A percentile compares a stretch with the other conserved stretches of the same genome.
Evolutionary conservation across 306 rosid genomes (phyloP).

Genomic region (Cucumis melo): DNA sequence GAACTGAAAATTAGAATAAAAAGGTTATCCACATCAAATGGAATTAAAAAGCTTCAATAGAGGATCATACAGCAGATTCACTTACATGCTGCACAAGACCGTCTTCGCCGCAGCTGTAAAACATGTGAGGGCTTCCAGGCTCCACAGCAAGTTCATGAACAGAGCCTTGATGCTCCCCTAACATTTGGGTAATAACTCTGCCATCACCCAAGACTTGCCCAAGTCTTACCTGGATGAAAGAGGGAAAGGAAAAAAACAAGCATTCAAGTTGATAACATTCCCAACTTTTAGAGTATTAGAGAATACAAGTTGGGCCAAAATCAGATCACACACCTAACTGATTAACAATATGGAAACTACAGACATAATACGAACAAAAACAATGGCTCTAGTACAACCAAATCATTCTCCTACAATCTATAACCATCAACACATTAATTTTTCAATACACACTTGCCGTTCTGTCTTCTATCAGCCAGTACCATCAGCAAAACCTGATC

Average conservation of each 20-base stretch:
- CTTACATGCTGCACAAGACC: conserved; percentile 53
- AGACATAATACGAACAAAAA: neutral
- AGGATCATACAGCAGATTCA: conserved; percentile 8
- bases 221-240: conserved; percentile 36
- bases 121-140: conserved; percentile 46
- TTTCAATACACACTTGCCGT: neutral
- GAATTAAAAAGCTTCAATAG: neutral
- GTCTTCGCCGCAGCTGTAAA: conserved; percentile 55
- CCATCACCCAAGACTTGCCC: conserved; percentile 36
- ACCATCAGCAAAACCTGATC: neutral
- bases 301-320: neutral
- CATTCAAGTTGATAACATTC: neutral
- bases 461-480: neutral
- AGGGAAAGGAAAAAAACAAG: neutral
- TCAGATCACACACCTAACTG: neutral
- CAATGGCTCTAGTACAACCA: neutral
- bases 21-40: neutral
- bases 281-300: neutral
- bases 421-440: neutral
- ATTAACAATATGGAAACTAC: neutral
- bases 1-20: neutral
- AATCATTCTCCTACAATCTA: neutral
- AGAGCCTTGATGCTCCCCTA: conserved; percentile 25
- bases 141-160: conserved; percentile 53
- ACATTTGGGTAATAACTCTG: conserved; percentile 24